Evolutionary conservation across 2,329 filamentous ascomycete genomes (phyloP).

Genomic region (Penicillium sp.): DNA sequence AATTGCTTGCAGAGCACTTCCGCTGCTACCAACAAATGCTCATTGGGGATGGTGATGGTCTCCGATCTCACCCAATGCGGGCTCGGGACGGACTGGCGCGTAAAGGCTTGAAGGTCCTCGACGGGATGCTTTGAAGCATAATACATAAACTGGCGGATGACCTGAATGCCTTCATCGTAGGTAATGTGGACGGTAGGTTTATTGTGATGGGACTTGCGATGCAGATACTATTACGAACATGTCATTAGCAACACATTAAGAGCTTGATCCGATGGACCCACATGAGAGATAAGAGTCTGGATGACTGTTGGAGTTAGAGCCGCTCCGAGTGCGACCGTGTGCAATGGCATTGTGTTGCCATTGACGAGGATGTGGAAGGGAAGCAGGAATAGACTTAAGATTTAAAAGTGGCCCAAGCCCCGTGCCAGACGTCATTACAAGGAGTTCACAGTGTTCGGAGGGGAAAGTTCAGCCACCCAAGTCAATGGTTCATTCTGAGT

Average conservation of each 20-base stretch:
- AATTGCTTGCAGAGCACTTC: slow-evolving; percentile 69
- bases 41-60: slow-evolving; percentile 63
- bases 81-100: slow-evolving; percentile 84
- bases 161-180: slow-evolving; percentile 87
- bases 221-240: slow-evolving; percentile 65
- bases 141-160: slow-evolving; percentile 81
- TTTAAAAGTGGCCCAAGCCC: not conserved
- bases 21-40: slow-evolving; percentile 67
- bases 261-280: slow-evolving; percentile 45
- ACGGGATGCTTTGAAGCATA: slow-evolving; percentile 88
- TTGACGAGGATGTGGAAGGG: not conserved
- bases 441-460: not conserved
- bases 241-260: not conserved
- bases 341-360: slow-evolving; percentile 59
- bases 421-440: not conserved
- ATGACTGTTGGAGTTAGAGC: slow-evolving; percentile 87
- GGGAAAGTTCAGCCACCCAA: not conserved
- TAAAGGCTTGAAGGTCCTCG: slow-evolving; percentile 91
- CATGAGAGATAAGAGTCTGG: slow-evolving; percentile 82
- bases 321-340: slow-evolving; percentile 76
- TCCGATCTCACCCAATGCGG: slow-evolving; percentile 85
- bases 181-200: slow-evolving; percentile 89
- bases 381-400: not conserved
- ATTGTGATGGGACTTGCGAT: slow-evolving; percentile 70
- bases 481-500: not conserved